These are phyloP conservation scores for Malus sylvestris DNA, from an alignment of 306 rosid genomes.

Conservation along the genomic window DNA sequence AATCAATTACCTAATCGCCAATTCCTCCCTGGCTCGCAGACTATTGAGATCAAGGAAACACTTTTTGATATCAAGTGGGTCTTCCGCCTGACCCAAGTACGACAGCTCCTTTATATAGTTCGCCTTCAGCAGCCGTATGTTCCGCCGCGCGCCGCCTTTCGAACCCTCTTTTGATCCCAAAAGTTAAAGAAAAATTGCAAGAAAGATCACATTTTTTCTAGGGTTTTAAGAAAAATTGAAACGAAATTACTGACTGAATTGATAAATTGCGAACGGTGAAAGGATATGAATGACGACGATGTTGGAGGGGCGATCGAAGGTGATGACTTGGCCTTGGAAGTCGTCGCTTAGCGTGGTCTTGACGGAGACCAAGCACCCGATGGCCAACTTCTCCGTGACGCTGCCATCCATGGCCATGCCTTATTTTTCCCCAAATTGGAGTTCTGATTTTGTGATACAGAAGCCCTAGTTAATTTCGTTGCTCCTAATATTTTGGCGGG, in stretches of 20 bases:
- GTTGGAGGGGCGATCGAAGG: conserved; percentile 81
- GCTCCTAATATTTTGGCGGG: background rate
- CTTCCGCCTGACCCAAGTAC: conserved; percentile 55
- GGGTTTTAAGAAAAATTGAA: conserved; percentile 7
- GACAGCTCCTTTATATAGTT: conserved; percentile 67
- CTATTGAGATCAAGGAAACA: conserved; percentile 59
- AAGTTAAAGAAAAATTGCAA: conserved; percentile 6
- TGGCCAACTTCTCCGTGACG: conserved; percentile 57
- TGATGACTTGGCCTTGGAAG: conserved; percentile 72
- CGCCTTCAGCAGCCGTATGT: conserved; percentile 67
- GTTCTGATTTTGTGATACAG: background rate
- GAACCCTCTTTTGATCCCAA: conserved; percentile 47
- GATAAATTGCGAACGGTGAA: background rate
- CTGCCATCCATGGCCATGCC: conserved; percentile 52
- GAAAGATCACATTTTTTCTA: background rate
- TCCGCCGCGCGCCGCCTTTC: conserved; percentile 54
- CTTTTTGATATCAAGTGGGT: conserved; percentile 62
- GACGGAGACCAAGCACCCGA: conserved; percentile 72
- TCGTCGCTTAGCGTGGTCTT: conserved; percentile 83
- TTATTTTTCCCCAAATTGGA: conserved; percentile 10
- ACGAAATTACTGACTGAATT: background rate
- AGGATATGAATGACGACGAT: conserved; percentile 81
- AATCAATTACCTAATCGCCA: conserved; percentile 54
- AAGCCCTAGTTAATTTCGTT: background rate
- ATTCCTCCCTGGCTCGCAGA: conserved; percentile 65